A percentile compares a stretch with the other conserved stretches of the same genome.
phyloP scores from a whole-genome alignment of 768 basidiomycete genomes.

The Austroboletus eburneus region DNA sequence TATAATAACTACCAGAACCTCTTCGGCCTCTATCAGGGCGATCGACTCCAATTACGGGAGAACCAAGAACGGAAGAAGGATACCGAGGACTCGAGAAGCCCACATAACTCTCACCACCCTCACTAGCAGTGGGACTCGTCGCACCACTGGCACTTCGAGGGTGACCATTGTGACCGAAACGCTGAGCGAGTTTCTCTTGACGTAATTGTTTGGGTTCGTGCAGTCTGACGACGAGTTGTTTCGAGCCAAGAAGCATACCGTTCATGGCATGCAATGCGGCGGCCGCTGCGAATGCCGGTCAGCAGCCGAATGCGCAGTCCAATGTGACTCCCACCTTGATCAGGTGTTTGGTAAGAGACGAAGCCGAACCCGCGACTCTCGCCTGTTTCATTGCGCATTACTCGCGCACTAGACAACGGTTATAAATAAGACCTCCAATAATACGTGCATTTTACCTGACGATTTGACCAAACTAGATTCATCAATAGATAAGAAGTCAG shows the following conservation, averaged over 20 bases:
- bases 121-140: constrained; percentile 79
- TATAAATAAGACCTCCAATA: neutral
- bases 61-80: constrained; percentile 45
- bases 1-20: constrained; percentile 84
- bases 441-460: constrained; percentile 56
- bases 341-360: constrained; percentile 80
- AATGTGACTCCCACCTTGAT: constrained; percentile 54
- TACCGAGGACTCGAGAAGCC: constrained; percentile 75
- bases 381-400: constrained; percentile 83
- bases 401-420: constrained; percentile 62
- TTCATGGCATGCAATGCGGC: constrained; percentile 82
- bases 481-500: constrained; percentile 14
- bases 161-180: constrained; percentile 78
- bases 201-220: constrained; percentile 92
- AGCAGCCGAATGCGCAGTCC: neutral
- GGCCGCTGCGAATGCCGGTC: constrained; percentile 43
- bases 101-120: constrained; percentile 70
- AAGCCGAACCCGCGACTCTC: constrained; percentile 89
- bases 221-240: constrained; percentile 79
- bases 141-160: constrained; percentile 79
- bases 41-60: constrained; percentile 53
- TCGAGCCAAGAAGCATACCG: constrained; percentile 61
- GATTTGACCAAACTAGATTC: constrained; percentile 74
- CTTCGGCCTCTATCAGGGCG: constrained; percentile 64
- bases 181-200: constrained; percentile 81